phyloP scores from a whole-genome alignment of 2,329 filamentous ascomycete species.

The Claviceps spartinae region DNA sequence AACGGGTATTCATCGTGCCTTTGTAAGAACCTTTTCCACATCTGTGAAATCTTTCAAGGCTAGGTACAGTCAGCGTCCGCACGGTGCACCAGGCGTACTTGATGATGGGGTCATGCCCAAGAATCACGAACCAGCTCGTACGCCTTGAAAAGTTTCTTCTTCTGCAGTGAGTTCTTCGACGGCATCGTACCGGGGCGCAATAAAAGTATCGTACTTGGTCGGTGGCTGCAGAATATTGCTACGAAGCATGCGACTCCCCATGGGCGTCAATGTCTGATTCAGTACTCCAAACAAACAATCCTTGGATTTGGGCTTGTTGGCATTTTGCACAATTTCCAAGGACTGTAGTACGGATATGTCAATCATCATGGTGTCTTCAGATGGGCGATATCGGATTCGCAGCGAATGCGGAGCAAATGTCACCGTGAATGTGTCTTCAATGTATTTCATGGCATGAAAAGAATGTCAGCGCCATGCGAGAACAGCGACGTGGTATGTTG shows the following conservation, averaged over 20 bases:
- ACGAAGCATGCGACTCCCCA: conserved; percentile 73
- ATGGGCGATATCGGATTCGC: conserved; percentile 77
- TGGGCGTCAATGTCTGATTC: conserved; percentile 74
- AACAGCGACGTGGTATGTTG: background rate
- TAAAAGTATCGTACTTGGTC: conserved; percentile 49
- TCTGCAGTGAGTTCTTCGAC: conserved; percentile 69
- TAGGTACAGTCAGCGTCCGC: conserved; percentile 13
- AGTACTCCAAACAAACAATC: conserved; percentile 75
- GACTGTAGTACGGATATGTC: conserved; percentile 78
- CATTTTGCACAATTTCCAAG: conserved; percentile 80
- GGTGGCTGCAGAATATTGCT: conserved; percentile 83
- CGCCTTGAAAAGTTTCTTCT: conserved; percentile 71
- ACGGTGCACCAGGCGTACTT: too few species aligned
- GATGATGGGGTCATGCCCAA: background rate
- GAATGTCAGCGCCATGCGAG: conserved; percentile 8
- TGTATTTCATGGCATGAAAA: conserved; percentile 61
- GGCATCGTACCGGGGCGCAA: conserved; percentile 65
- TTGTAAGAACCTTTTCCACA: conserved; percentile 65
- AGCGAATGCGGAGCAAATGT: conserved; percentile 27
- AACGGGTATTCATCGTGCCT: conserved; percentile 28
- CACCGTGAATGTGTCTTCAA: conserved; percentile 55
- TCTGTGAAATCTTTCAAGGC: conserved; percentile 65
- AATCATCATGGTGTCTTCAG: conserved; percentile 91
- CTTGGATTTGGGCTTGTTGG: conserved; percentile 63
- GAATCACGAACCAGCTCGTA: conserved; percentile 46